Percentiles rank a stretch among this genome's conserved stretches.
Evolutionary conservation across 306 rosid genomes (phyloP).

Genomic region (Pterocarpus santalinus): DNA sequence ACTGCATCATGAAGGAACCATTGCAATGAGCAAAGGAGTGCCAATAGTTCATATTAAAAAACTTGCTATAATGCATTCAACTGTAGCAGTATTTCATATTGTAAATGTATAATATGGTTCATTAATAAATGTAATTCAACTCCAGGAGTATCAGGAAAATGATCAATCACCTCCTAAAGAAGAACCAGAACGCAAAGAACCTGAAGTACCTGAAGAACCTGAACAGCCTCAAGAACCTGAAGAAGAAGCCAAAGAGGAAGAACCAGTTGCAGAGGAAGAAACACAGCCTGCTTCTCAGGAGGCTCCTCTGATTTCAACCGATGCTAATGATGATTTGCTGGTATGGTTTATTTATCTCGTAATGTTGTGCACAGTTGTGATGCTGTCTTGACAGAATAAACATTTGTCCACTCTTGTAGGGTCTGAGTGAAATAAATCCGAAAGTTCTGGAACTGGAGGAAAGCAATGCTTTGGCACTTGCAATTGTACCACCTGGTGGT

Average conservation of each 20-base stretch:
- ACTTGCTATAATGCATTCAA: not conserved
- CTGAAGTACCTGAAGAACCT: conserved; percentile 51
- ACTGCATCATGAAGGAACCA: too few species aligned
- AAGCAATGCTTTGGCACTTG: conserved; percentile 92
- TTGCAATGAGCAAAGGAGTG: too few species aligned
- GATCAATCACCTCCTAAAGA: conserved; percentile 57
- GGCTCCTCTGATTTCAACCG: conserved; percentile 74
- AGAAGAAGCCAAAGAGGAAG: conserved; percentile 51
- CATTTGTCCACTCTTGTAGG: conserved; percentile 57
- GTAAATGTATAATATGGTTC: not conserved
- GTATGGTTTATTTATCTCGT: conserved; percentile 51
- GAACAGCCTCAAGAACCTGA: conserved; percentile 62
- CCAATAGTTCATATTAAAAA: too few species aligned
- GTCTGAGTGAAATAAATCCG: conserved; percentile 76
- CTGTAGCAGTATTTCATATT: conserved; percentile 8
- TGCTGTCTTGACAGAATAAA: conserved; percentile 23
- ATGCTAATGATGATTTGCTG: conserved; percentile 67
- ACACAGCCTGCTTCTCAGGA: conserved; percentile 30
- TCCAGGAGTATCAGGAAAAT: conserved; percentile 69
- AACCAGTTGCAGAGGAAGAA: conserved; percentile 57
- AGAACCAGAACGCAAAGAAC: conserved; percentile 58
- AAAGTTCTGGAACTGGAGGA: conserved; percentile 76
- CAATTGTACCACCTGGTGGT: conserved; percentile 89
- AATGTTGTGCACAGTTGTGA: not conserved
- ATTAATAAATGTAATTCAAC: conserved; percentile 34